Conservation (phyloP, 257 asterid genomes). For the Scutellaria galericulata region DNA sequence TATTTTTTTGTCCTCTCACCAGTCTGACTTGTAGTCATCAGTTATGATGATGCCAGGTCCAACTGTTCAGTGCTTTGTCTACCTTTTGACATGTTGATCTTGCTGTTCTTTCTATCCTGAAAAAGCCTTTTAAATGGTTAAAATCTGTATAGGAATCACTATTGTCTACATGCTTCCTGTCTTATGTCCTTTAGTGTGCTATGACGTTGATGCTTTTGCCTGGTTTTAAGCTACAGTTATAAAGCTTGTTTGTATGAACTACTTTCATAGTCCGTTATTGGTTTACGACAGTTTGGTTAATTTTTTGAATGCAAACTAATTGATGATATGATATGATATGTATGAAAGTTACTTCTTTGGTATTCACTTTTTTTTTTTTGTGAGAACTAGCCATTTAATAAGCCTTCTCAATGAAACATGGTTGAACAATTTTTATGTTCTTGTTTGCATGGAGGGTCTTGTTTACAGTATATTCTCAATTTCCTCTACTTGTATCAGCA, state of each 20-base stretch:
- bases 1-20: too few species aligned
- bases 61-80: background rate
- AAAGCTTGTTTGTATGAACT: background rate
- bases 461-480: slow-evolving; percentile 3
- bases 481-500: slow-evolving; percentile 17
- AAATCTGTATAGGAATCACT: background rate
- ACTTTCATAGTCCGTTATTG: background rate
- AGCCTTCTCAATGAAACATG: background rate
- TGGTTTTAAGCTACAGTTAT: background rate
- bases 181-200: background rate
- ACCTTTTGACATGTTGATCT: slow-evolving; percentile 6
- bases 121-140: background rate
- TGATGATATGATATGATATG: background rate
- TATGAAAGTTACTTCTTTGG: background rate
- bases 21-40: slow-evolving; percentile 1
- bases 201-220: background rate
- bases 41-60: slow-evolving; percentile 15
- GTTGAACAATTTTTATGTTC: slow-evolving; percentile 1
- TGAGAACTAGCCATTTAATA: background rate
- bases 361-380: background rate
- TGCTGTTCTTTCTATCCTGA: background rate
- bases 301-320: background rate
- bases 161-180: background rate
- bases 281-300: background rate
- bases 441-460: slow-evolving; percentile 11